Base-by-base conservation (phyloP, 2,329 filamentous ascomycete species). In the Kalaharituber pfeilii region DNA sequence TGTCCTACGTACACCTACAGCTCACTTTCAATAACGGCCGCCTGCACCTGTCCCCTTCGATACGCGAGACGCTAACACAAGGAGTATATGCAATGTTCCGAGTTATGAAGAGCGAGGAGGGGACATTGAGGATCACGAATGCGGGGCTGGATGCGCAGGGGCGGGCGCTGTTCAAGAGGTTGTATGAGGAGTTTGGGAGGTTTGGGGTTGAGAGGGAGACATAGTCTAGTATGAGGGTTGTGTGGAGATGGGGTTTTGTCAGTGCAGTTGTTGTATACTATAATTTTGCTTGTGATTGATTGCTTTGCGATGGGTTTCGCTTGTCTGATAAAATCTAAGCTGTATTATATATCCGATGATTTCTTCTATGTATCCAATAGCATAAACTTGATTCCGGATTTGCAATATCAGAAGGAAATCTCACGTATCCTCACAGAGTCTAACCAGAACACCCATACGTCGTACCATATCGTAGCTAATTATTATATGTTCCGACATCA, bases 111-210 rank as follows among this genome's bases (percentile, higher is more conserved):
- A 28, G 49, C 5, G 58, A 60, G 11, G 58, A 58, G 20, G 54
- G 42, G 42, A 47, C 42, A 6, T 24, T 61, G 5, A 59, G 54
- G 30, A 45, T 29, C 13, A 56, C 60, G 45, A 54, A 53, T 5
- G 54, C 27, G 25, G 53, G 58, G 1, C 18, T 61, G 13, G 51
- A 54, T 18, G 57, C n/a, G n/a, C 58, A 60, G 49, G 58, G 56
- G n/a, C 56, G 59, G 33, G 58, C 58, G 20, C 54, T 61, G 52
- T 52, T 61, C 26, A 56, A 56, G 24, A 57, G 51, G n/a, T 45
- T 61, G 20, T 60, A 57, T 53, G 52, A 58, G 36, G 59, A 61
- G 29, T 57, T 56, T 58, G 25, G 51, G 52, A n/a, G 45, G 57
- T 39, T 45, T 29, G 27, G 54, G 36, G 18, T 44, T 18, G 42